Percentiles rank a stretch among this genome's conserved stretches.
Evolutionary conservation across 2,329 filamentous ascomycete genomes (phyloP).

Genomic region (Aspergillus persii): DNA sequence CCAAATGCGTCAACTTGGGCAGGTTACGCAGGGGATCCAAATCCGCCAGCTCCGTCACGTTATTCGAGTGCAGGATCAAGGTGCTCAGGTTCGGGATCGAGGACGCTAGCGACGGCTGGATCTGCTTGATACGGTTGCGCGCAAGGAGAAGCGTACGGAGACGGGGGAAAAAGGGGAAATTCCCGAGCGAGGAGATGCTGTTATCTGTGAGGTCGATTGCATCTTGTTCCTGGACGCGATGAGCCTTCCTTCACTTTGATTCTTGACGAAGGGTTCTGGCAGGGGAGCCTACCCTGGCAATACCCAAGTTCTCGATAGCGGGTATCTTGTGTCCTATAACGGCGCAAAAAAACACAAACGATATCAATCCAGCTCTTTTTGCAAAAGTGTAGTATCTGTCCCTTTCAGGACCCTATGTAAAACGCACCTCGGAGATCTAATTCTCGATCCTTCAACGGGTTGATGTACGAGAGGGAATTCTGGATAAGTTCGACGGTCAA

Average conservation of each 20-base stretch:
- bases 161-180: conserved; percentile 89
- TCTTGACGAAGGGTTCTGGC: no score
- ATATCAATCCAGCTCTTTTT: conserved; percentile 77
- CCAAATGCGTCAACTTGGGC: conserved; percentile 71
- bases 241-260: background rate
- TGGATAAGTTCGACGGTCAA: conserved; percentile 94
- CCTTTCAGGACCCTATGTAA: conserved; percentile 64
- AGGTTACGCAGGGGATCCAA: conserved; percentile 75
- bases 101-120: conserved; percentile 71
- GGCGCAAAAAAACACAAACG: conserved; percentile 47
- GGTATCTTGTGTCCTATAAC: conserved; percentile 94
- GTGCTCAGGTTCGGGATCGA: conserved; percentile 79
- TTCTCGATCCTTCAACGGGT: conserved; percentile 97
- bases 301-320: conserved; percentile 94
- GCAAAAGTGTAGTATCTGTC: conserved; percentile 87
- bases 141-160: conserved; percentile 84
- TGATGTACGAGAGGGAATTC: conserved; percentile 94
- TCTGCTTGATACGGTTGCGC: conserved; percentile 79
- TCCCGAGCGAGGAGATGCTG: conserved; percentile 82
- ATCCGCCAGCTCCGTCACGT: conserved; percentile 79
- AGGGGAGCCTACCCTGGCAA: conserved; percentile 70
- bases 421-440: conserved; percentile 97
- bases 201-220: conserved; percentile 98
- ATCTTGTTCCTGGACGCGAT: conserved; percentile 71
- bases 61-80: conserved; percentile 80